A percentile compares a stretch with the other conserved stretches of the same genome.
phyloP scores from a whole-genome alignment of 192 early-diverging fungal species.

The Coemansia pectinata region DNA sequence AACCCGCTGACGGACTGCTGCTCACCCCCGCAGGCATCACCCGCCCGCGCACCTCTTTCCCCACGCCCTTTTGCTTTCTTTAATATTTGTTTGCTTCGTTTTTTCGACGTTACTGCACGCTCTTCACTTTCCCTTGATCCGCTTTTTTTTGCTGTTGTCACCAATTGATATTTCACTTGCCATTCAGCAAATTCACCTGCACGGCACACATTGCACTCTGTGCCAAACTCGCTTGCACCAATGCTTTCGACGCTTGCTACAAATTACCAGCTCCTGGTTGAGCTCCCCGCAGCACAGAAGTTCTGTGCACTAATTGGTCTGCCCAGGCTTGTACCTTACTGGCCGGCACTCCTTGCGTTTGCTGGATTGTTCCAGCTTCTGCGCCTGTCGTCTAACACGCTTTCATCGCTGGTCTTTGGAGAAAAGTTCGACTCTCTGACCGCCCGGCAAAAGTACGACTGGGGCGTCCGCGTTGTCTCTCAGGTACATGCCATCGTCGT shows the following conservation, averaged over 20 bases:
- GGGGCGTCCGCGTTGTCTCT: constrained; percentile 82
- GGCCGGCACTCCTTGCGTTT: constrained; percentile 60
- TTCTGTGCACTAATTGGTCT: constrained; percentile 60
- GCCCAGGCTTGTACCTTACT: constrained; percentile 61
- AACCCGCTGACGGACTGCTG: background rate
- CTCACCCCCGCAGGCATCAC: background rate
- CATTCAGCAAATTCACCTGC: background rate
- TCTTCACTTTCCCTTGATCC: background rate
- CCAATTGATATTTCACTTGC: background rate
- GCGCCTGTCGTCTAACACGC: constrained; percentile 59
- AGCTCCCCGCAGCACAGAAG: constrained; percentile 41
- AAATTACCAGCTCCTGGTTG: constrained; percentile 42
- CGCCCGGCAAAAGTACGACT: constrained; percentile 63
- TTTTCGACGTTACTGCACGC: background rate
- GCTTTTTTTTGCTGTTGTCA: background rate
- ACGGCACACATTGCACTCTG: background rate
- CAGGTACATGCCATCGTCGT: constrained; percentile 71
- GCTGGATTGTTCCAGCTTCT: constrained; percentile 59
- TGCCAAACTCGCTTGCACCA: background rate
- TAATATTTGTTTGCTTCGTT: background rate
- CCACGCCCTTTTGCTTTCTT: background rate
- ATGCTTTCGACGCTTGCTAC: constrained; percentile 25
- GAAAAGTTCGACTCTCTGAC: constrained; percentile 63
- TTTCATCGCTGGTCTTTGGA: constrained; percentile 68
- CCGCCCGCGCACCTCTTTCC: background rate